Conservation (phyloP, 2,329 filamentous ascomycete genomes). For the Scortechinia acanthostroma region DNA sequence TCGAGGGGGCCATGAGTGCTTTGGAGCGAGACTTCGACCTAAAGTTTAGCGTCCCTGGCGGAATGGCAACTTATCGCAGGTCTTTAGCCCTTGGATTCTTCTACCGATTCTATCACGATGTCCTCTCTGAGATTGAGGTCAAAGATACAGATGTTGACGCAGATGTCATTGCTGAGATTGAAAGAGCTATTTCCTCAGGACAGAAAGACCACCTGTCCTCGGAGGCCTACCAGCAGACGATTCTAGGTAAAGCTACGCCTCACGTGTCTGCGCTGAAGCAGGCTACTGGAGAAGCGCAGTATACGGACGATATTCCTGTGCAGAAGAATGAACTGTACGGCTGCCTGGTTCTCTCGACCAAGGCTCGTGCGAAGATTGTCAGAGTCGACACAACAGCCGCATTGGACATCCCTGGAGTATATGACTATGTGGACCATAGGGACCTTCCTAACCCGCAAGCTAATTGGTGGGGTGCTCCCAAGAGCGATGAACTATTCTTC, state of each 20-base stretch:
- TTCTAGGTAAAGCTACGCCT: constrained; percentile 75
- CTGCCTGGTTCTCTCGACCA: constrained; percentile 79
- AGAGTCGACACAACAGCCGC: constrained; percentile 71
- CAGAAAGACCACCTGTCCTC: constrained; percentile 71
- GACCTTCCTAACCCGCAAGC: constrained; percentile 74
- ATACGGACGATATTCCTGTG: constrained; percentile 87
- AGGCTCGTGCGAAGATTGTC: constrained; percentile 77
- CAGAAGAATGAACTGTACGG: constrained; percentile 84
- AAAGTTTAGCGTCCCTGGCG: constrained; percentile 82
- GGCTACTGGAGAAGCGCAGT: constrained; percentile 86
- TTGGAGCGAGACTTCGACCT: constrained; percentile 84
- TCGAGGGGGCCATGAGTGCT: constrained; percentile 84
- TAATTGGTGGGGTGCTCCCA: constrained; percentile 85
- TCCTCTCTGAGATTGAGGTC: constrained; percentile 55
- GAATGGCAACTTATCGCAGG: constrained; percentile 94
- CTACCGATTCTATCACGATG: constrained; percentile 92
- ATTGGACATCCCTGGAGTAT: constrained; percentile 77
- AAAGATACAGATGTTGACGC: constrained; percentile 45
- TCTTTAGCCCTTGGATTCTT: constrained; percentile 89
- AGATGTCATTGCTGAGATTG: constrained; percentile 76
- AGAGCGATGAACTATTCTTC: constrained; percentile 81
- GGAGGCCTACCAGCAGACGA: constrained; percentile 71
- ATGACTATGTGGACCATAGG: constrained; percentile 74
- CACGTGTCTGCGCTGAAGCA: constrained; percentile 92
- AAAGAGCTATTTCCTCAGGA: constrained; percentile 75